A percentile compares a stretch with the other conserved stretches of the same genome.
Evolutionary conservation across 495 filamentous ascomycete genomes (phyloP).

Genomic region (Aspergillus sclerotiicarbonarius): DNA sequence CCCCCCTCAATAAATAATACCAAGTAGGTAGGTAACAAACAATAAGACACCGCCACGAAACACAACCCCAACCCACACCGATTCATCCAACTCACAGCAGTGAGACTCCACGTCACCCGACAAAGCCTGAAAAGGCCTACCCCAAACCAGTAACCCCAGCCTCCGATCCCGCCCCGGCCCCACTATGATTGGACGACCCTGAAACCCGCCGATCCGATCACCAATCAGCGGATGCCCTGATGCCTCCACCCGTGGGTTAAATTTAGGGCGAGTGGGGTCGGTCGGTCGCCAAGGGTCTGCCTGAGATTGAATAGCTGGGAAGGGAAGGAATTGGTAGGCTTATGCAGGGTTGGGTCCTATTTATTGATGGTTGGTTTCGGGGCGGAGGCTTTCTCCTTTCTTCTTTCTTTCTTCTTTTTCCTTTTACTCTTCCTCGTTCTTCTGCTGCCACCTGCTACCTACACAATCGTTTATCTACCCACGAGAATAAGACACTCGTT

Average conservation of each 20-base stretch:
- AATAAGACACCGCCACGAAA: too few relatives aligned
- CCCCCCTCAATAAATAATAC: too few relatives aligned
- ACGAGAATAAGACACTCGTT: not conserved
- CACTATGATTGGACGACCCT: not conserved
- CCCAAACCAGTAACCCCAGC: not conserved
- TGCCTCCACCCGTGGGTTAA: not conserved
- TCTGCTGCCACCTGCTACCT: not conserved
- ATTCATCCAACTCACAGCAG: too few relatives aligned
- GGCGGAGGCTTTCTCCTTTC: not conserved
- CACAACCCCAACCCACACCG: too few relatives aligned
- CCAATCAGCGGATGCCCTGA: too few relatives aligned
- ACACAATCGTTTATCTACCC: not conserved
- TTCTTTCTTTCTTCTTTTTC: not conserved
- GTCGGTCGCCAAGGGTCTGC: not conserved
- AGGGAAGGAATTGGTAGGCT: not conserved
- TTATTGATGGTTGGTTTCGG: not conserved
- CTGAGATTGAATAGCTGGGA: not conserved
- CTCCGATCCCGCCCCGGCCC: not conserved
- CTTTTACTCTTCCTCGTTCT: not conserved
- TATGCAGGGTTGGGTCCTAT: not conserved
- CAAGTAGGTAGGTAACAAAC: too few relatives aligned
- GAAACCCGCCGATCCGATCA: not conserved
- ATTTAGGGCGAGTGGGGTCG: not conserved
- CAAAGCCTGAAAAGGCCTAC: not conserved
- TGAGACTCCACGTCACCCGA: too few relatives aligned